Percentiles rank a stretch among this genome's conserved stretches.
Conservation (phyloP, 768 basidiomycete genomes). For the Boletus insuetus region DNA sequence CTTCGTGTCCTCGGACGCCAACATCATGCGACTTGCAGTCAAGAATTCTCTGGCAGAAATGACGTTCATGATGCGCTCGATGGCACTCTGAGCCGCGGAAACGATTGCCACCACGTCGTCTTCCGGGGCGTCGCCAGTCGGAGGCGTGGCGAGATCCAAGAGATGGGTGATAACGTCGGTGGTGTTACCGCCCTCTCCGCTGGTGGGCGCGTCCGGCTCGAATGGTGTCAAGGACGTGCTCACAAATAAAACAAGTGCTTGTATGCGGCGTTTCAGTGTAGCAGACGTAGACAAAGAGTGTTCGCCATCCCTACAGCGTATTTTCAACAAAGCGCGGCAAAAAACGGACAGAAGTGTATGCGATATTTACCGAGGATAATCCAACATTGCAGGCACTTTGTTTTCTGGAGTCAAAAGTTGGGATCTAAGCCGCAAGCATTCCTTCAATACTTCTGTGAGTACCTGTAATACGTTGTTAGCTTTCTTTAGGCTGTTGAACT, state of each 20-base stretch:
- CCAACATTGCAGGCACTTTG: slow-evolving; percentile 49
- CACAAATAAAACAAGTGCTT: slow-evolving; percentile 65
- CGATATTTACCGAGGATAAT: slow-evolving; percentile 45
- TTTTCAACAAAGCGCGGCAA: not conserved
- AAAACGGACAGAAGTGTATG: not conserved
- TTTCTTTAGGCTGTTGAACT: not conserved
- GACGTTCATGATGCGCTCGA: slow-evolving; percentile 54
- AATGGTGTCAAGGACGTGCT: slow-evolving; percentile 46
- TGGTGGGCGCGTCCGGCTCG: slow-evolving; percentile 9
- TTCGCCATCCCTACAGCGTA: slow-evolving; percentile 53
- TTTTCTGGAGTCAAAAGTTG: slow-evolving; percentile 40
- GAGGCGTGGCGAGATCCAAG: slow-evolving; percentile 44
- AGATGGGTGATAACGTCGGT: slow-evolving; percentile 48
- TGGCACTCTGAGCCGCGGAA: slow-evolving; percentile 45
- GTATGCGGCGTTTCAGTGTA: slow-evolving; percentile 55
- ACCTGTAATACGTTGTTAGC: slow-evolving; percentile 39
- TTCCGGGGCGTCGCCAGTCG: slow-evolving; percentile 30
- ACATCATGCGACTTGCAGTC: slow-evolving; percentile 49
- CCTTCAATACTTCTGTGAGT: slow-evolving; percentile 61
- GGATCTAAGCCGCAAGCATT: slow-evolving; percentile 57
- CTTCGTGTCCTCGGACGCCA: slow-evolving; percentile 49
- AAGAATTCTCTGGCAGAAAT: slow-evolving; percentile 76
- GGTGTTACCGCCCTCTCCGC: slow-evolving; percentile 27
- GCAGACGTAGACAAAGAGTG: slow-evolving; percentile 44
- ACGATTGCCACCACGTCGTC: slow-evolving; percentile 44